Evolutionary conservation across 2,329 filamentous ascomycete genomes (phyloP), one percentile per base, ranked within the genome.

Genomic region (Fusarium sp.): DNA sequence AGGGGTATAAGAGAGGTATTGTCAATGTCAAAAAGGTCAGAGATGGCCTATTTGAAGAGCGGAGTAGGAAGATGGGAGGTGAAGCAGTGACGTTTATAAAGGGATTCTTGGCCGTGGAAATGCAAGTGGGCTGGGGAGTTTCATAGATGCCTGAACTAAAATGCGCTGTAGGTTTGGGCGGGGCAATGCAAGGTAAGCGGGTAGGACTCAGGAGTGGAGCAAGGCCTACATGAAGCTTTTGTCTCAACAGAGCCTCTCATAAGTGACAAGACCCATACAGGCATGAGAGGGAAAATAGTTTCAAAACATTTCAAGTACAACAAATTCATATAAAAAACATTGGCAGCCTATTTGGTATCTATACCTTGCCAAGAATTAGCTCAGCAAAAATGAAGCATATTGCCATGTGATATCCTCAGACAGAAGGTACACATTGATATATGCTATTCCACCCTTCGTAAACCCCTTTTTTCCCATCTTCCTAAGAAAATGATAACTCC

Each of bases 101-200:
- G 60, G 62, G 66, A 69, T 64, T n/a, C 58, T 68, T 53, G 64
- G 43, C 37, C n/a, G 56, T 67, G 52, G 43, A 57, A 56, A 64
- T 69, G 57, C 37, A 58, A 57, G 60, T 70, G 66, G 69, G 60
- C 49, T 72, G 42, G 64, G 57, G 46, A 56, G 75, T 77, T 77
- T 77, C 74, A 75, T 52, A 76, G 72, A 64, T 75, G 75, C 72
- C 75, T 74, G 72, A 74, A 71, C 72, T 75, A 75, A 76, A 76
- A 67, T 67, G 54, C 46, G 25, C 54, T 61, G 64, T 46, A 61
- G 33, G 19, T 42, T 47, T 57, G 47, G 52, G 56, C 30, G 52
- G 47, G 62, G 57, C 46, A 46, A 13, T 75, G 50, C 47, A 75
- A 68, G 72, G 70, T 75, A 69, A 50, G 47, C 47, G 7, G 38